These are phyloP conservation scores for Diaporthe sp. DNA, from an alignment of 2,329 filamentous ascomycete genomes.

Conservation along the genomic window DNA sequence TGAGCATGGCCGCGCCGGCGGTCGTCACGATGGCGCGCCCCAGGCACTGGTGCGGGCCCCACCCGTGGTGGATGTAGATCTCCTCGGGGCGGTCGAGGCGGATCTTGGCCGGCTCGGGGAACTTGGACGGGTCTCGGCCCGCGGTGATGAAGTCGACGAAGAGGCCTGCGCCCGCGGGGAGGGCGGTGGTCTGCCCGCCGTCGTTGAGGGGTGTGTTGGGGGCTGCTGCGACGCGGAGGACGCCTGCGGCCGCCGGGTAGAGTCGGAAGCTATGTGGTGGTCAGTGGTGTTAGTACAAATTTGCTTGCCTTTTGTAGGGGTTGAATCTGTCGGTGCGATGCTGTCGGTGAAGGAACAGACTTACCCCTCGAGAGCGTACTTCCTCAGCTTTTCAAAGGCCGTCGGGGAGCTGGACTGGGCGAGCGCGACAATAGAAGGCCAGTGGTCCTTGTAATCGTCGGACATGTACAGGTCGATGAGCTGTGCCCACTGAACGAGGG, in stretches of 20 bases:
- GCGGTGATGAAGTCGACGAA: background rate
- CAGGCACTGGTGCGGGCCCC: constrained; percentile 13
- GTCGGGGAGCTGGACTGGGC: background rate
- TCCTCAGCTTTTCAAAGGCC: constrained; percentile 10
- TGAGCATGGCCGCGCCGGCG: background rate
- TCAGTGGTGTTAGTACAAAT: background rate
- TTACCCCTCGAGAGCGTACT: constrained; percentile 1
- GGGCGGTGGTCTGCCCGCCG: background rate
- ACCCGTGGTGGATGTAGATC: constrained; percentile 11
- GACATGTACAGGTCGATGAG: constrained; percentile 10
- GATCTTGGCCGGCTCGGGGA: background rate
- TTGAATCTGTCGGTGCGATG: background rate
- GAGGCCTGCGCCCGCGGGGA: background rate
- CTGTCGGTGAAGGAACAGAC: background rate
- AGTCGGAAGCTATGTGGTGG: background rate
- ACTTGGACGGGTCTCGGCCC: background rate
- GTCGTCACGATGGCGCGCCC: background rate
- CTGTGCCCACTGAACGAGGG: background rate
- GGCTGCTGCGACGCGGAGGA: background rate
- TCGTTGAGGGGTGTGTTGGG: background rate
- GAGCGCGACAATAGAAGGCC: background rate
- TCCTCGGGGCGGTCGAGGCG: constrained; percentile 4
- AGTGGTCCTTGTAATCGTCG: constrained; percentile 1
- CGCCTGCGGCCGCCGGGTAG: background rate
- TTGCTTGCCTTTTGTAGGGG: background rate